Evolutionary conservation across 1,139 yeast species (phyloP).

Genomic region (Diutina rugosa): DNA sequence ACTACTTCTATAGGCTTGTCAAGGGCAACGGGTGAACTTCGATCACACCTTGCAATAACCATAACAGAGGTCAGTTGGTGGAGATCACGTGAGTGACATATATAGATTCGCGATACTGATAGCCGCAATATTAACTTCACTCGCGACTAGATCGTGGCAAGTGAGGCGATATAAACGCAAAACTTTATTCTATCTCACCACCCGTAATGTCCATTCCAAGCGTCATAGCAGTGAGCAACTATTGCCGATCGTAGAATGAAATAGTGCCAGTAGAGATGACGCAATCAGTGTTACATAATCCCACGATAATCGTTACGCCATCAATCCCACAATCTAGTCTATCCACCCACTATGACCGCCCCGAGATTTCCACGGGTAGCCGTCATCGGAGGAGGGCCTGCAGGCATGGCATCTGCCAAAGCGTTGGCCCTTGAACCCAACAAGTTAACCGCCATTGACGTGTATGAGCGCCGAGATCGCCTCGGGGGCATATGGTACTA

Average conservation of each 20-base stretch:
- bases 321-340: not conserved
- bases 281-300: not conserved
- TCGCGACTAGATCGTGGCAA: no score
- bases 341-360: not conserved
- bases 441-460: conserved; percentile 17
- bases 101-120: not conserved
- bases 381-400: conserved; percentile 40
- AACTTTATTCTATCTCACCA: no score
- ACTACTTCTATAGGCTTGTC: no score
- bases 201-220: no score
- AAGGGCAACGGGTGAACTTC: not conserved
- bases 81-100: not conserved
- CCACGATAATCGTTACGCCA: not conserved
- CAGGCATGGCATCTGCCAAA: conserved; percentile 37
- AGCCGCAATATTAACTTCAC: no score
- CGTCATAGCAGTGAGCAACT: no score
- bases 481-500: conserved; percentile 42
- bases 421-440: conserved; percentile 29
- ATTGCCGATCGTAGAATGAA: no score
- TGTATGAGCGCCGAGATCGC: conserved; percentile 27
- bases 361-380: conserved; percentile 11
- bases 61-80: not conserved
- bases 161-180: no score
- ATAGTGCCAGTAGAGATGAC: no score
- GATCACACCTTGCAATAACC: not conserved